Conservation (phyloP, 1,139 yeast species). For the Candida sp. region DNA sequence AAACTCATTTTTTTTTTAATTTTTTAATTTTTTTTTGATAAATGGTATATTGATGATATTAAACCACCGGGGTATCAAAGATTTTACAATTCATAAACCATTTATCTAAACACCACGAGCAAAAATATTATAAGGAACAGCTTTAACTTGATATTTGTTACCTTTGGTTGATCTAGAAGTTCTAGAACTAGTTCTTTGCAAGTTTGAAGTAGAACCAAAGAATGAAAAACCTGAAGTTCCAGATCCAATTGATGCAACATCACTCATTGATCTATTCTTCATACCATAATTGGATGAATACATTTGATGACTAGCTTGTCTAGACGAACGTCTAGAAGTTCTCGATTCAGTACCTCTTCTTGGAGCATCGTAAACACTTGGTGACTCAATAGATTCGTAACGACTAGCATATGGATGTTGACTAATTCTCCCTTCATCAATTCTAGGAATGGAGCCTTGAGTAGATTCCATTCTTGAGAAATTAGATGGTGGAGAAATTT, state of each 20-base stretch:
- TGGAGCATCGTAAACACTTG: neutral
- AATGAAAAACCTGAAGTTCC: conserved; percentile 35
- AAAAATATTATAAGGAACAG: conserved; percentile 27
- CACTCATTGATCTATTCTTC: conserved; percentile 10
- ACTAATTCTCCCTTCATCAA: neutral
- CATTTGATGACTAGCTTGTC: neutral
- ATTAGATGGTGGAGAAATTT: neutral
- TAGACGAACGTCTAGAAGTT: neutral
- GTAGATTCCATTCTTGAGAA: neutral
- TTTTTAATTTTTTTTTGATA: neutral
- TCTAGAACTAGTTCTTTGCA: conserved; percentile 14
- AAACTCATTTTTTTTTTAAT: neutral
- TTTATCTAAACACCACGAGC: conserved; percentile 7
- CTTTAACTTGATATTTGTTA: conserved; percentile 28
- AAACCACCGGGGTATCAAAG: conserved; percentile 3
- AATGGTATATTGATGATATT: neutral
- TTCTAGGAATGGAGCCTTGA: neutral
- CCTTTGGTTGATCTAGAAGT: conserved; percentile 16
- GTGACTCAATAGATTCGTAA: neutral
- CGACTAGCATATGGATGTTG: conserved; percentile 1
- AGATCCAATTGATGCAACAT: conserved; percentile 27
- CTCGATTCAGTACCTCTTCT: neutral
- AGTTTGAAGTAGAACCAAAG: conserved; percentile 16
- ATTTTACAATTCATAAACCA: neutral
- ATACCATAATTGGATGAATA: neutral